Evolutionary conservation across 352 stramenopile species (phyloP), one percentile per base, ranked within the genome.

Genomic region (Globisporangium viniferum): DNA sequence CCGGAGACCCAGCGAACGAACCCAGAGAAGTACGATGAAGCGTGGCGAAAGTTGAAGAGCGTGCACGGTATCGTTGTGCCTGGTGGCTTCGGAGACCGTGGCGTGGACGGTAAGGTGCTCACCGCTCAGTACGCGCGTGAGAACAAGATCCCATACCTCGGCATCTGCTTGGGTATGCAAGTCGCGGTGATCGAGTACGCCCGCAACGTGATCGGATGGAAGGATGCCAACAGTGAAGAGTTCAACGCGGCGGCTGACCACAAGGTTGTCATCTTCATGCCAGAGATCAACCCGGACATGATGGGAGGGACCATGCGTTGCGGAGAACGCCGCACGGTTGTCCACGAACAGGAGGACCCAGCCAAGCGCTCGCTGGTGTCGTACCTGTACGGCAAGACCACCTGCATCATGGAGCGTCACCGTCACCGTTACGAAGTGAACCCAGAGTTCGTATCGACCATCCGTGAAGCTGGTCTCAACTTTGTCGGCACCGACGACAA

Each of bases 301-400:
- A 99, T 99, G 97, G 98, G 98, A 53, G 98, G 98, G 64, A 99
- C 97, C 12, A 99, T 99, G 98, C 94, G 98, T 62, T 95, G 99
- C n/a, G 98, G 98, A 61, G 97, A 90, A 54, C 87, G 97, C 27
- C 85, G 92, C 59, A 99, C 97, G 7, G 82, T 98, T 61, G 92
- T 99, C 63, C 82, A 98, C 60, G 81, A 88, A 59, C 84, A 94
- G 72, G 79, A 90, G 22, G 85, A 97, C 67, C 84, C 83, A 39
- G 72, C 73, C 63, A 92, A 94, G 78, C 88, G 83, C 48, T 94
- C 86, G 76, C 87, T 98, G 54, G 83, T 93, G 44, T 95, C 93
- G 64, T 92, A 93, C 64, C 81, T 98, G 46, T 98, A 99, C 75
- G 81, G 87, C 64, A 96, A 93, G 78, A 72, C 82, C 64, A 71